Percentiles rank a stretch among this genome's conserved stretches.
phyloP scores from a whole-genome alignment of 495 filamentous ascomycete species.

The Talaromyces proteolyticus region DNA sequence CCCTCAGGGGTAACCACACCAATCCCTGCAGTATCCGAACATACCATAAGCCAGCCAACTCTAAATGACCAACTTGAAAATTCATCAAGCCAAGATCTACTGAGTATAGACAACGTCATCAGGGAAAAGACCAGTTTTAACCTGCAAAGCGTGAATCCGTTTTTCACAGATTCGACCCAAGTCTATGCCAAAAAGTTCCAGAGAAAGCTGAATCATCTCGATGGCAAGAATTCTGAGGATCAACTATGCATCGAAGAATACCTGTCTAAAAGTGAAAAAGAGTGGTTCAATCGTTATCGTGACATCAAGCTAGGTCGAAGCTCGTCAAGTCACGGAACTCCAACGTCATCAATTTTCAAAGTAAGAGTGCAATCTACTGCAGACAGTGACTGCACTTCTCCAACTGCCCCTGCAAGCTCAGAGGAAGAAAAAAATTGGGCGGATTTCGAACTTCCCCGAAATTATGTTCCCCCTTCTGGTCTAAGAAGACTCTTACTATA shows the following conservation, averaged over 20 bases:
- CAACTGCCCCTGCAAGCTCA: neutral
- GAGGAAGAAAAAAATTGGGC: neutral
- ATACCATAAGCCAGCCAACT: neutral
- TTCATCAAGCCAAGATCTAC: conserved; percentile 11
- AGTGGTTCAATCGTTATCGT: conserved; percentile 54
- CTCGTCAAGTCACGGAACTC: conserved; percentile 10
- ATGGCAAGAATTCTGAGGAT: conserved; percentile 45
- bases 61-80: neutral
- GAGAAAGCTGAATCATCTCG: conserved; percentile 43
- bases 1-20: neutral
- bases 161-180: conserved; percentile 60
- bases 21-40: conserved; percentile 2
- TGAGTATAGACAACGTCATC: conserved; percentile 46
- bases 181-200: conserved; percentile 52
- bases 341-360: conserved; percentile 14
- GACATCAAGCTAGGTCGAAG: conserved; percentile 41
- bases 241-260: conserved; percentile 59
- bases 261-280: conserved; percentile 56
- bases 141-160: conserved; percentile 60
- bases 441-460: conserved; percentile 43
- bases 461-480: conserved; percentile 49
- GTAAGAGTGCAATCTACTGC: neutral
- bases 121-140: conserved; percentile 48
- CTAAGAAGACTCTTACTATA: conserved; percentile 30
- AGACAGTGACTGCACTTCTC: neutral